Evolutionary conservation across 495 filamentous ascomycete species (phyloP).

Genomic region (Aspergillus egyptiacus): DNA sequence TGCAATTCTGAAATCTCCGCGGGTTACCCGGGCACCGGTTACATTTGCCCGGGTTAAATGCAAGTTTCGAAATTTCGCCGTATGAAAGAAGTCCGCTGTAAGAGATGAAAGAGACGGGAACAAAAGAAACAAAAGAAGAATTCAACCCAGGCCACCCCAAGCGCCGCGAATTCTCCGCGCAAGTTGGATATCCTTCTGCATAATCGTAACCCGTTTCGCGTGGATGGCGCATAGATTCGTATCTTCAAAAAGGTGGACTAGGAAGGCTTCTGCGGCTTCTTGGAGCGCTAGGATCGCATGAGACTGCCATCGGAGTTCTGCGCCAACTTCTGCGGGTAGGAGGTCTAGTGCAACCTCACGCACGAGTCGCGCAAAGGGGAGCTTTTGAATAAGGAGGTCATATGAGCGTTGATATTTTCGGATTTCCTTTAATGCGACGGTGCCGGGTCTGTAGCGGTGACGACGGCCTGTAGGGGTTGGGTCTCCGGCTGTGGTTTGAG

Average conservation of each 20-base stretch:
- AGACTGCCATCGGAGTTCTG: slow-evolving; percentile 82
- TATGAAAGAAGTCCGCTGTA: no score
- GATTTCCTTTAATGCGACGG: slow-evolving; percentile 80
- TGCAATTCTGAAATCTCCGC: no score
- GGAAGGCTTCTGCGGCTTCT: slow-evolving; percentile 86
- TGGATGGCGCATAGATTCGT: slow-evolving; percentile 93
- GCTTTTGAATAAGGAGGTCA: slow-evolving; percentile 71
- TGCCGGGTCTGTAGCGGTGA: slow-evolving; percentile 78
- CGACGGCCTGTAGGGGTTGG: slow-evolving; percentile 56
- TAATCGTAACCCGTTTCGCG: slow-evolving; percentile 93
- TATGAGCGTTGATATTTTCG: slow-evolving; percentile 75
- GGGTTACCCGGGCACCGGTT: no score
- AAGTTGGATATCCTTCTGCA: slow-evolving; percentile 94
- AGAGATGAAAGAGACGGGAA: slow-evolving; percentile 7
- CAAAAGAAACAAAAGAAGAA: slow-evolving; percentile 3
- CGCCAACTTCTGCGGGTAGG: slow-evolving; percentile 41
- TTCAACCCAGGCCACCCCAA: slow-evolving; percentile 57
- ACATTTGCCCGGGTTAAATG: no score
- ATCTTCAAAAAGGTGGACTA: slow-evolving; percentile 93
- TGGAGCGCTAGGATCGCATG: slow-evolving; percentile 86
- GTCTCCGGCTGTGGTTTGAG: slow-evolving; percentile 54
- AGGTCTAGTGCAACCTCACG: slow-evolving; percentile 72
- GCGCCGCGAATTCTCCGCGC: slow-evolving; percentile 74
- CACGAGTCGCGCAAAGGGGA: slow-evolving; percentile 84
- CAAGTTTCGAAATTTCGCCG: neutral